These are phyloP conservation scores for Cytidiella melzeri DNA, from an alignment of 768 basidiomycete genomes.

Conservation along the genomic window DNA sequence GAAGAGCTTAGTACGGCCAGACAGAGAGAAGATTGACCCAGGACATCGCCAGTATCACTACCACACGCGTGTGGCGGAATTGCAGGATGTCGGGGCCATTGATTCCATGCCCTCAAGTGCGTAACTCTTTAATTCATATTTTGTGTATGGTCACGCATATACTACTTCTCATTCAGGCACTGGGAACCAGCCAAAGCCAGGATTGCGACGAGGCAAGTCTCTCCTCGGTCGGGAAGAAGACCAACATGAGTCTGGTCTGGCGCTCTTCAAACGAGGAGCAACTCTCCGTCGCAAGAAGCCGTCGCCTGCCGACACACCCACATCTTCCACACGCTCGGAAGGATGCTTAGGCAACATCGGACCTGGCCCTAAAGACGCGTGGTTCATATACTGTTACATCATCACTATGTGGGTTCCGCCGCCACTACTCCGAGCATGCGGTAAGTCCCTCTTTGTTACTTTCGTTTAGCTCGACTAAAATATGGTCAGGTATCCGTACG, in stretches of 20 bases:
- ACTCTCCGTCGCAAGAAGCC: constrained; percentile 69
- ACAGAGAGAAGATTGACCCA: constrained; percentile 95
- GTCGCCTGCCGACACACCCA: constrained; percentile 24
- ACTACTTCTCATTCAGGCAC: constrained; percentile 66
- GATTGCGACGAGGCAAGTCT: constrained; percentile 80
- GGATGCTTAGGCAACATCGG: constrained; percentile 65
- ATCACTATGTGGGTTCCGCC: constrained; percentile 81
- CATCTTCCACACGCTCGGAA: constrained; percentile 36
- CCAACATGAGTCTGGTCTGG: constrained; percentile 83
- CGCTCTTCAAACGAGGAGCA: constrained; percentile 83
- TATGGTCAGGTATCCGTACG: constrained; percentile 65
- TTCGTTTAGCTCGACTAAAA: neutral
- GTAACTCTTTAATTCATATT: too few relatives aligned
- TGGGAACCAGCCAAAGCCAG: constrained; percentile 66
- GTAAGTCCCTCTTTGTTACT: constrained; percentile 39
- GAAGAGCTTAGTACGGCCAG: constrained; percentile 88
- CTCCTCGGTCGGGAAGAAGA: constrained; percentile 89
- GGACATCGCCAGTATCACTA: constrained; percentile 94
- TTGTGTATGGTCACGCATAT: neutral
- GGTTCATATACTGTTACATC: constrained; percentile 92
- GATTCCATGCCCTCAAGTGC: constrained; percentile 79
- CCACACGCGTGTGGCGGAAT: constrained; percentile 74
- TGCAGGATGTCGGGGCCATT: constrained; percentile 63
- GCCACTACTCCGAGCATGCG: constrained; percentile 69
- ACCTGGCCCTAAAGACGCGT: constrained; percentile 87